A percentile compares a stretch with the other conserved stretches of the same genome.
Conservation (phyloP, 1,284 basidiomycete species). For the Boletus holoroseus region DNA sequence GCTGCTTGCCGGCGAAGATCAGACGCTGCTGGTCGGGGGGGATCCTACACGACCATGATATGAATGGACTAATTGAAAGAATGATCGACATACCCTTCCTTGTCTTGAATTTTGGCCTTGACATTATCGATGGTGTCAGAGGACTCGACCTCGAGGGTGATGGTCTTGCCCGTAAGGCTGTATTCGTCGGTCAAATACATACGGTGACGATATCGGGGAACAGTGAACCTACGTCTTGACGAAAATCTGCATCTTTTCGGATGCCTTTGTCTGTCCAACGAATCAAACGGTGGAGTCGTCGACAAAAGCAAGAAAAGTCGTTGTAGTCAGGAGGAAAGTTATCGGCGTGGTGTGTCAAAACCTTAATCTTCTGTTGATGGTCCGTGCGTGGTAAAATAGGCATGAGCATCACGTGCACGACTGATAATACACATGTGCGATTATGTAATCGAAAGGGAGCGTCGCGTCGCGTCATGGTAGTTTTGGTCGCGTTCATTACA, state of each 20-base stretch:
- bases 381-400: conserved; percentile 36
- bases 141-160: conserved; percentile 29
- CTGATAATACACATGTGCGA: conserved; percentile 4
- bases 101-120: conserved; percentile 94
- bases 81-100: conserved; percentile 67
- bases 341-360: conserved; percentile 23
- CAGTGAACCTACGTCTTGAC: conserved; percentile 75
- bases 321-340: conserved; percentile 18
- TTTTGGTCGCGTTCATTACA: not conserved
- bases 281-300: conserved; percentile 80
- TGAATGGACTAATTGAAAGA: not conserved
- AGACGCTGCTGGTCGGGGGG: conserved; percentile 95
- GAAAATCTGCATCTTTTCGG: conserved; percentile 85
- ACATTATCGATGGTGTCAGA: conserved; percentile 88
- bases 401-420: conserved; percentile 6
- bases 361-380: conserved; percentile 39
- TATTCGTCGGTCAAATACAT: not conserved
- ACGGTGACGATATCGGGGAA: not conserved
- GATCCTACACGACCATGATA: conserved; percentile 48
- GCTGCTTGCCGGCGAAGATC: conserved; percentile 98
- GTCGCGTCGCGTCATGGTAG: conserved; percentile 25
- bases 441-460: conserved; percentile 12
- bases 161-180: conserved; percentile 84
- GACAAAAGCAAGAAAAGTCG: conserved; percentile 62
- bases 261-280: conserved; percentile 81